Evolutionary conservation across 805 yeast genomes (phyloP).

Genomic region (Sporopachydermia quercuum): DNA sequence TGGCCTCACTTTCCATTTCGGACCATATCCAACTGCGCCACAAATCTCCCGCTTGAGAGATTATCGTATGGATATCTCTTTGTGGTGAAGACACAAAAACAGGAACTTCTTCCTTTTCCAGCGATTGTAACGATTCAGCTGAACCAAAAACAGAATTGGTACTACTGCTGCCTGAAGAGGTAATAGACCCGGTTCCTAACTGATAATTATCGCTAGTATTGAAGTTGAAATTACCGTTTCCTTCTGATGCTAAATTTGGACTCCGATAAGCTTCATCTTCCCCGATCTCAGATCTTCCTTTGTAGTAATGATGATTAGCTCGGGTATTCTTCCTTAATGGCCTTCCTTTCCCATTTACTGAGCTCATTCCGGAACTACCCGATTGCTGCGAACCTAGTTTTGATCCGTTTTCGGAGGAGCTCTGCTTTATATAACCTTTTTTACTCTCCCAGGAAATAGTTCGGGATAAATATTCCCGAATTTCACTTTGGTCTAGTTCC

Average conservation of each 20-base stretch:
- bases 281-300: conserved; percentile 9
- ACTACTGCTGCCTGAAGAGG: background rate
- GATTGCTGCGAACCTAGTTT: conserved; percentile 7
- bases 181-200: conserved; percentile 8
- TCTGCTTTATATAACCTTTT: conserved; percentile 11
- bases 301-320: conserved; percentile 9
- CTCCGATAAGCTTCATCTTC: background rate
- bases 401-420: conserved; percentile 5
- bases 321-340: no score
- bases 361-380: no score
- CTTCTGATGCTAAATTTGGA: no score
- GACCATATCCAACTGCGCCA: conserved; percentile 75
- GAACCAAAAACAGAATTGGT: no score
- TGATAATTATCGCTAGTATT: conserved; percentile 19
- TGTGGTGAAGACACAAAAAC: conserved; percentile 27
- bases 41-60: conserved; percentile 69
- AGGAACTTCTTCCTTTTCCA: conserved; percentile 9
- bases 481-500: conserved; percentile 85
- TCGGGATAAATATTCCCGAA: conserved; percentile 55
- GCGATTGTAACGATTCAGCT: conserved; percentile 4
- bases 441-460: conserved; percentile 18
- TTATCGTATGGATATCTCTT: conserved; percentile 57
- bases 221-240: conserved; percentile 9
- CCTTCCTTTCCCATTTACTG: no score
- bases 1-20: no score